These are phyloP conservation scores for Globisporangium carolinianum DNA, from an alignment of 352 stramenopile species.

Conservation along the genomic window DNA sequence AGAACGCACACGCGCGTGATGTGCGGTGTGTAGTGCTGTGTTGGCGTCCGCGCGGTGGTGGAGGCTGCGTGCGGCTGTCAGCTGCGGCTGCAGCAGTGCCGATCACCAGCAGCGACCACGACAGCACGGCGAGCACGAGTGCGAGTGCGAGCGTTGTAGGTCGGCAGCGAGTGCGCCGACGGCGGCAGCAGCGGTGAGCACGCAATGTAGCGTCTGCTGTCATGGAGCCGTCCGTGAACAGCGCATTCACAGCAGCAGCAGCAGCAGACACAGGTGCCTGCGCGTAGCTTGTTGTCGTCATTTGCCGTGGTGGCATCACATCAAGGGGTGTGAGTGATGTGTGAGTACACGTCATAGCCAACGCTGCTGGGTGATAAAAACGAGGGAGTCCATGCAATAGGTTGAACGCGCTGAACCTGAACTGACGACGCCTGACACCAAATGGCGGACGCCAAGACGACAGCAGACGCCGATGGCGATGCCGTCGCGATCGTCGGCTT, in stretches of 20 bases:
- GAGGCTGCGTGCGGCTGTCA: background rate
- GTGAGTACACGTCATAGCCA: background rate
- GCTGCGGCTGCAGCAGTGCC: background rate
- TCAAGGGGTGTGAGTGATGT: background rate
- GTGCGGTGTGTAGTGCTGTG: background rate
- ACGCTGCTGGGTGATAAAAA: background rate
- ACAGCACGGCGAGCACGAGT: background rate
- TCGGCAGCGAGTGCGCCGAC: background rate
- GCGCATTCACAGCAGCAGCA: background rate
- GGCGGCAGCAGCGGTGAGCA: background rate
- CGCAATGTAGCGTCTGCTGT: background rate
- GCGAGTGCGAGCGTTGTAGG: background rate
- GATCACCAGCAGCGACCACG: background rate
- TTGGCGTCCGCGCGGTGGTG: background rate
- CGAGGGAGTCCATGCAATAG: background rate
- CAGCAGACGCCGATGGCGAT: background rate
- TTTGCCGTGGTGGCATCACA: background rate
- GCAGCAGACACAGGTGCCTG: background rate
- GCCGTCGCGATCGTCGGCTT: slow-evolving; percentile 85
- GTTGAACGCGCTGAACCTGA: background rate
- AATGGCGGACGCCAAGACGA: background rate
- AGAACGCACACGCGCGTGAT: slow-evolving; percentile 25
- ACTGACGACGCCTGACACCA: background rate
- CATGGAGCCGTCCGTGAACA: too few relatives aligned
- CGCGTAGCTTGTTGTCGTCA: background rate